Base-by-base conservation (phyloP, 148 eudicot genomes). In the Euryodendron excelsum region DNA sequence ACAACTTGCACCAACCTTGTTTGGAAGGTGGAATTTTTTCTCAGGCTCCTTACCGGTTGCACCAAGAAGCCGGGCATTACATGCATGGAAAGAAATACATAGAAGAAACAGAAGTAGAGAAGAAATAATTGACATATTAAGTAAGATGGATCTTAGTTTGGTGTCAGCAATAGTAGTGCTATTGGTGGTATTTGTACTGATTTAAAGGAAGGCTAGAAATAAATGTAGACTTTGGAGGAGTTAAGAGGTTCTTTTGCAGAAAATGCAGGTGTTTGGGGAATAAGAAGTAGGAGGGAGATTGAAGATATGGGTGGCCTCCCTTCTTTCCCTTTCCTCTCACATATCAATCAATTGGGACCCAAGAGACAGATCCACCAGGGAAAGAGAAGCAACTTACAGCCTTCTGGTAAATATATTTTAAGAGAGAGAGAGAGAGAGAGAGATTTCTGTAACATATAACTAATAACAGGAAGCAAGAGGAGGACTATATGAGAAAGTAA, bases 181-280 rank as follows among this genome's bases (percentile, higher is more conserved):
- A 17, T 20, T 52, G 25, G 44, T 4, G n/a, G 25, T 15, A 75
- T 75, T 23, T 45, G n/a, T 25, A 55, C 9, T 28, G 12, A 15
- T 17, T 13, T 23, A 8, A 56, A 36, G 41, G 39, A 28, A 55
- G 25, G 14, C 0, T 48, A 21, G 79, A 79, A 78, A 77, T 84
- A 80, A 84, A 80, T 77, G 83, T 41, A 33, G 56, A 50, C 23
- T 60, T 30, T 79, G 80, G 20, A 67, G 62, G 53, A 50, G 75
- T 82, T 27, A 74, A 39, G 44, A 71, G 65, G 30, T 78, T 73
- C 63, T 48, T 78, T 36, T 33, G 33, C 10, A 73, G 81, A 82
- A 78, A 81, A 74, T 82, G 81, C 80, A 62, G 27, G 25, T 79
- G 85, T 79, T 67, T 76, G 82, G 82, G 44, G 55, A 50, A 79